Base-by-base conservation (phyloP, 202 grass and related monocot species). In the Zoysia matrella region DNA sequence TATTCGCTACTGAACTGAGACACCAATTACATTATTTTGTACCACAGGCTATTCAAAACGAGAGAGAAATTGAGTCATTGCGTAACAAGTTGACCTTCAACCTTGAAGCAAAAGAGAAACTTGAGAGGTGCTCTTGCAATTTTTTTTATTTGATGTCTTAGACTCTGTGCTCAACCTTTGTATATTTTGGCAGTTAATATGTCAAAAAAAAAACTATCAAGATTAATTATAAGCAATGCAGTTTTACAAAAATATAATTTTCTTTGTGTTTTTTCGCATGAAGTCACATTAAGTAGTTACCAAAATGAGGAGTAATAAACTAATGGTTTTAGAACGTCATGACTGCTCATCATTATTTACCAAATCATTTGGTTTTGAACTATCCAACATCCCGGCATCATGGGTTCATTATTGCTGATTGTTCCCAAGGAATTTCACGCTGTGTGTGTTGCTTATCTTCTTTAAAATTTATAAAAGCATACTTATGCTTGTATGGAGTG, bases 31-130 rank as follows among this genome's bases (percentile, higher is more conserved):
- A 46, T 51, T 54, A 71, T 83, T 7, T 82, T 87, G 16, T 71
- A 67, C 69, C 22, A n/a, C 82, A 95, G 96, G 91, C 89, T 78
- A 98, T 98, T 92, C 96, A 95, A 90, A 98, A 95, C 69, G 79
- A 98, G 80, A 89, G 83, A 49, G 96, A 98, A 83, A 90, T 89
- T 7, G 92, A 98, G 63, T 90, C 83, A 50, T 86, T 98, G 45
- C 96, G 91, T 70, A 98, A 92, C 76, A 98, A 98, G 47, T 52
- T 98, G 72, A 87, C 79, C 66, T 84, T 76, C 71, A 89, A 87
- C 65, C 86, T 95, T 68, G 85, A 90, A 83, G 83, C 73, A 65
- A 98, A 95, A 79, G 92, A 94, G 66, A 88, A 93, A 80, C 85
- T 89, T 52, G 92, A 98, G 85, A 95, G 92, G 96, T 93, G 93